Percentiles rank a stretch among this genome's conserved stretches.
Evolutionary conservation across 2,329 filamentous ascomycete species (phyloP).

Genomic region (Apiospora rasikravindrae): DNA sequence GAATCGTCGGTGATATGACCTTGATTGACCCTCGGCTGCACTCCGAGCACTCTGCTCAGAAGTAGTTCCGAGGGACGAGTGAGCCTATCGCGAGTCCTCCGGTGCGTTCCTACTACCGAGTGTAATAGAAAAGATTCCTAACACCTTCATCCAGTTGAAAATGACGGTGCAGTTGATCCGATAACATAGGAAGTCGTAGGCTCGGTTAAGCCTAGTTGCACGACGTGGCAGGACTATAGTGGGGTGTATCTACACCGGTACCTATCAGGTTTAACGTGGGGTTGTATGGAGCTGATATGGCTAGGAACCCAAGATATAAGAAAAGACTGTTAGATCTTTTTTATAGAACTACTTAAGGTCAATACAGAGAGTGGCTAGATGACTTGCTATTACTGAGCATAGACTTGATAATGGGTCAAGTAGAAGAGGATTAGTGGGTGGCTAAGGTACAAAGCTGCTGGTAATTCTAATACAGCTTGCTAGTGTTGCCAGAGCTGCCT

Average conservation of each 20-base stretch:
- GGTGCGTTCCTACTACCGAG: not conserved
- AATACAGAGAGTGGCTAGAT: not conserved
- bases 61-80: slow-evolving; percentile 4
- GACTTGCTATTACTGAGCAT: not conserved
- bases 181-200: not conserved
- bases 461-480: not conserved
- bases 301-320: not conserved
- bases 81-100: not conserved
- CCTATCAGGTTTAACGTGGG: not conserved
- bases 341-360: not conserved
- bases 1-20: not conserved
- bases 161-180: not conserved
- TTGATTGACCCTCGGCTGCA: not conserved
- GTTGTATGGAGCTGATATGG: not conserved
- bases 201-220: not conserved
- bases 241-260: not conserved
- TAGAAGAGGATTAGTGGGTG: not conserved
- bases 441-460: not conserved
- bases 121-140: not conserved
- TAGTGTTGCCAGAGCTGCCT: slow-evolving; percentile 1
- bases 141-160: not conserved
- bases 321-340: not conserved
- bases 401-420: not conserved
- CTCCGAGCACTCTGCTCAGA: slow-evolving; percentile 1
- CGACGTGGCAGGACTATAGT: not conserved